These are phyloP conservation scores for Cystobasidium pallidum DNA, from an alignment of 1,284 basidiomycete species.

Conservation along the genomic window DNA sequence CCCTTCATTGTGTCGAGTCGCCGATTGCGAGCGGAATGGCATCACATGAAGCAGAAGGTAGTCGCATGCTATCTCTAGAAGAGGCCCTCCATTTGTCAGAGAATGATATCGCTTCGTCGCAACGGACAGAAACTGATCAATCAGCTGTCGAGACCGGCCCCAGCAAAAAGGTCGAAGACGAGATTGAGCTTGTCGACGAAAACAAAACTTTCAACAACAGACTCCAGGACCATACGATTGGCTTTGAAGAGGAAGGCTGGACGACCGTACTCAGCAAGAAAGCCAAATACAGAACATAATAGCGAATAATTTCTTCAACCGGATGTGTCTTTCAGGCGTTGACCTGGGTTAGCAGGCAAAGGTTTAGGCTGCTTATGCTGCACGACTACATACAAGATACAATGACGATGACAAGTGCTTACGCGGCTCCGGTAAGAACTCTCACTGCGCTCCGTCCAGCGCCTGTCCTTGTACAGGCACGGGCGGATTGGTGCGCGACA, in stretches of 20 bases:
- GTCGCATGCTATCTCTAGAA: neutral
- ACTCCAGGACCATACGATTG: neutral
- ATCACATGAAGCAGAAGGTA: neutral
- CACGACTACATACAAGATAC: neutral
- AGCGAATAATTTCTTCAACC: neutral
- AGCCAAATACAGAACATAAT: constrained; percentile 6
- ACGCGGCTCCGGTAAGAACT: no score
- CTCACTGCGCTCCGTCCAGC: neutral
- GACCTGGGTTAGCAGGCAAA: neutral
- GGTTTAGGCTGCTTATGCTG: neutral
- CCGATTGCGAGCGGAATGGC: neutral
- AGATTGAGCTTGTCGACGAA: neutral
- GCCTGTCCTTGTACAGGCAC: neutral
- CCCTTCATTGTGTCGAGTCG: neutral
- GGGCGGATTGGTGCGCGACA: neutral
- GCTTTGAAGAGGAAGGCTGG: constrained; percentile 28
- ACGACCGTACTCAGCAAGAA: constrained; percentile 39
- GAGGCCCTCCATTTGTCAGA: neutral
- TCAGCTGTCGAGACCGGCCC: neutral
- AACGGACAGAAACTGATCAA: no score
- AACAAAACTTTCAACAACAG: neutral
- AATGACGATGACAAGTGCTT: no score
- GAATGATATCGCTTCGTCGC: neutral
- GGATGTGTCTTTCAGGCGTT: neutral
- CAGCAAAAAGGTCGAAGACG: neutral